phyloP scores from a whole-genome alignment of 1,284 basidiomycete species.

The Cutaneotrichosporon cavernicola region DNA sequence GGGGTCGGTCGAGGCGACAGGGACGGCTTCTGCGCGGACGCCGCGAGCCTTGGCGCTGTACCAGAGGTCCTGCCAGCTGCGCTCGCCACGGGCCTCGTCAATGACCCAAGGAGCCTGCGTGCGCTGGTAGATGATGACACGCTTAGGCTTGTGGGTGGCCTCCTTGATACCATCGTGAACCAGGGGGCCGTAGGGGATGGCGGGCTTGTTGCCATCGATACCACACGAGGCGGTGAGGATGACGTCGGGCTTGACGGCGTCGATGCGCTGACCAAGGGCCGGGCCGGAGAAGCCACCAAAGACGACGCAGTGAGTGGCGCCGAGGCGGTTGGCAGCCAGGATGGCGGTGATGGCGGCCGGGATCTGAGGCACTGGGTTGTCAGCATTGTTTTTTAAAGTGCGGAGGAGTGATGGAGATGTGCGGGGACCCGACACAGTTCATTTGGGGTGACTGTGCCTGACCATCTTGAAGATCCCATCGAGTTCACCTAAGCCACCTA shows the following conservation, averaged over 20 bases:
- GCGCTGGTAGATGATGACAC: slow-evolving; percentile 91
- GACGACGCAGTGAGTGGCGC: slow-evolving; percentile 92
- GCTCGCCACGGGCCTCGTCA: slow-evolving; percentile 19
- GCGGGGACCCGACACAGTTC: neutral
- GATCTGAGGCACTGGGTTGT: slow-evolving; percentile 57
- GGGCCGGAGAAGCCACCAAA: slow-evolving; percentile 97
- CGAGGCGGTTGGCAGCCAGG: slow-evolving; percentile 91
- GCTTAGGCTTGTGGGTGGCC: slow-evolving; percentile 30
- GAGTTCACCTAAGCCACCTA: neutral
- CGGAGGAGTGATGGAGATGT: neutral
- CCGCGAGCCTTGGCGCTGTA: slow-evolving; percentile 18
- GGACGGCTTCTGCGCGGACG: slow-evolving; percentile 20
- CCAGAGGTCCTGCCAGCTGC: slow-evolving; percentile 20
- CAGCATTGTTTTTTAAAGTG: slow-evolving; percentile 2
- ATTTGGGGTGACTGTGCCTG: neutral
- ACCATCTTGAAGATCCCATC: neutral
- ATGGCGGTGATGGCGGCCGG: slow-evolving; percentile 58
- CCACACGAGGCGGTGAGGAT: slow-evolving; percentile 77
- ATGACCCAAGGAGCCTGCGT: slow-evolving; percentile 18
- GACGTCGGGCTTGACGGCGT: slow-evolving; percentile 80
- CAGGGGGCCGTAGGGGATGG: slow-evolving; percentile 22
- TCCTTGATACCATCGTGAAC: slow-evolving; percentile 19
- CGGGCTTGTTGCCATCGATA: slow-evolving; percentile 30
- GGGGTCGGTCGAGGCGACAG: slow-evolving; percentile 19
- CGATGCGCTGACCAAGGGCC: slow-evolving; percentile 83